Base-by-base conservation (phyloP, 345 rosid genomes). In the Salix viminalis region DNA sequence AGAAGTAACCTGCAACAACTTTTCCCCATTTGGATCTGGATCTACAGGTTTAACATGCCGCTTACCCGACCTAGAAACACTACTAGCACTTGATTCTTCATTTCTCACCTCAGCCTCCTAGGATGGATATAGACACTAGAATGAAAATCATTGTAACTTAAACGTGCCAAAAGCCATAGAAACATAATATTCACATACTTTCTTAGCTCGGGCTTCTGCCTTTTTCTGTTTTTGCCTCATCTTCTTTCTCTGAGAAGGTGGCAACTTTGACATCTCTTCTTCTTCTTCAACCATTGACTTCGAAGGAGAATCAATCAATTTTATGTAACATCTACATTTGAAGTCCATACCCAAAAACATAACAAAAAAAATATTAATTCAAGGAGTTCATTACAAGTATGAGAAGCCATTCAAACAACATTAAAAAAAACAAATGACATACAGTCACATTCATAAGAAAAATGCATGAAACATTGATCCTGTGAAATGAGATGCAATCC, bases 201-300 rank as follows among this genome's bases (percentile, higher is more conserved):
- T 96, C 92, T 92, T 96, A 75, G 98, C 98, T 76, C 97, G 90
- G 76, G 97, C 97, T 88, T 94, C 98, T 56, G 98, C 96, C 85
- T 94, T 96, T 70, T 89, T 90, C 83, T 92, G 98, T 81, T 94
- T 96, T 75, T 87, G 90, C 88, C 88, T 91, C 82, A 91, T 76
- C 85, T 96, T 96, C 93, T 91, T 96, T 80, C 91, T 96, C 84
- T 94, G 97, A 70, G 97, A 88, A 73, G 97, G 94, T 75, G 85
- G 90, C 85, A 94, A 77, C 87, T 96, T 92, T 41, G 94, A 88
- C 86, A 87, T 85, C 78, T 81, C 89, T 65, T 92, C 87, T 77
- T 91, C 99, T 82, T 91, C 99, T 83, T 88, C 90, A 60, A 91
- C 67, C 10, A 85, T 82, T 60, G 94, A 87, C 86, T 89, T 96